A percentile compares a stretch with the other conserved stretches of the same genome.
These are phyloP conservation scores for Paraphaeosphaeria sporulosa DNA, from an alignment of 2,329 filamentous ascomycete species.

Conservation along the genomic window DNA sequence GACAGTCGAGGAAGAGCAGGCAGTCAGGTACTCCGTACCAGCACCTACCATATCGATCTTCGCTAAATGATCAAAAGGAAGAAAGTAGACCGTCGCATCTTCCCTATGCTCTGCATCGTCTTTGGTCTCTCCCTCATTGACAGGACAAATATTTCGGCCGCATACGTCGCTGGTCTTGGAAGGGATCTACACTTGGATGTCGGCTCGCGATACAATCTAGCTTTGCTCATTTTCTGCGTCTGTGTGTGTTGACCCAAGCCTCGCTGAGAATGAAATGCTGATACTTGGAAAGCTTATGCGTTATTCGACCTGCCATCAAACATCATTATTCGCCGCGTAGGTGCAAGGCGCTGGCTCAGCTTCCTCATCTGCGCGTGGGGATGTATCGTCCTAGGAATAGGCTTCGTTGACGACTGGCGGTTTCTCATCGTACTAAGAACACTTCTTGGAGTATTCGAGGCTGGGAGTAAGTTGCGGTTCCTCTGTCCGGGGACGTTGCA, in stretches of 20 bases:
- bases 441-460: slow-evolving; percentile 27
- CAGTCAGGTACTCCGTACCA: slow-evolving; percentile 20
- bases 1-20: slow-evolving; percentile 40
- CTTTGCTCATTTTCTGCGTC: slow-evolving; percentile 43
- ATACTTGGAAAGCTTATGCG: slow-evolving; percentile 27
- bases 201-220: slow-evolving; percentile 38
- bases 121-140: slow-evolving; percentile 39
- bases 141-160: slow-evolving; percentile 32
- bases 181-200: slow-evolving; percentile 22
- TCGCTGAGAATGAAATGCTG: too few species aligned
- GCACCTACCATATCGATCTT: too few species aligned
- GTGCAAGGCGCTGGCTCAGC: slow-evolving; percentile 39
- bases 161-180: slow-evolving; percentile 32
- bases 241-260: slow-evolving; percentile 17
- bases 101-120: slow-evolving; percentile 45
- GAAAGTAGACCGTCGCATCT: slow-evolving; percentile 41
- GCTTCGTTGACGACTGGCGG: slow-evolving; percentile 32
- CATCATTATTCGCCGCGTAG: slow-evolving; percentile 39
- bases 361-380: slow-evolving; percentile 40
- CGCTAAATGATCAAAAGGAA: slow-evolving; percentile 1
- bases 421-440: slow-evolving; percentile 29
- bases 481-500: too few species aligned
- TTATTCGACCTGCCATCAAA: slow-evolving; percentile 45
- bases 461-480: too few species aligned
- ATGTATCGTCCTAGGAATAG: slow-evolving; percentile 34